Evolutionary conservation across 352 stramenopile species (phyloP), one percentile per base, ranked within the genome.

Genomic region (Globisporangium spiculum): DNA sequence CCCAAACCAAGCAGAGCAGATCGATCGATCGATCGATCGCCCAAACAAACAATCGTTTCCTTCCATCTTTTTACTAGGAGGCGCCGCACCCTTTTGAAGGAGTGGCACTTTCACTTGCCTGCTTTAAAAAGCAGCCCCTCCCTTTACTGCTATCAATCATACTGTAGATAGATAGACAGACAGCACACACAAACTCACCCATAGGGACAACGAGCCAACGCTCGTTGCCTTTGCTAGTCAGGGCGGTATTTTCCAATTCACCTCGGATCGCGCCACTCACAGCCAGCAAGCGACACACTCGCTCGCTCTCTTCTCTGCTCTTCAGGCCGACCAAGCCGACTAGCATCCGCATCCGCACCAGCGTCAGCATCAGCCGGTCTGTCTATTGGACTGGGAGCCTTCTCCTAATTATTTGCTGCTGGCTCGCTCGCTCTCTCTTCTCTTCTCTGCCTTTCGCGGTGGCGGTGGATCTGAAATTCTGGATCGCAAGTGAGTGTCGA

Each of bases 231-330:
- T 54, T 52, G 52, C 52, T 12, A 61, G 56, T 61, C 56, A 61
- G 32, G 36, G 48, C 36, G 14, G 58, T 46, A 66, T 55, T 66
- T 66, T 57, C 52, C 60, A 59, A 58, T 59, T 66, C 6, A 46
- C 60, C 20, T 46, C 27, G 20, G 20, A 34, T 46, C 41, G 46
- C 60, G 26, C n/a, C 16, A 36, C 24, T 20, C 53, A 36, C 52
- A 34, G 8, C 12, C 34, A 12, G 32, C 34, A 41, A 41, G 34
- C 34, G 34, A 41, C 34, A 41, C 36, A 32, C 50, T 38, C 53
- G 12, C 53, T 59, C 30, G 30, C 30, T 34, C 30, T 34, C 30
- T 34, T 34, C 30, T 34, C 30, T 34, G 3, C 53, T 59, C 53
- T 59, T 10, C 53, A 59, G 1, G 36, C 36, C 36, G 9, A 30